phyloP scores from a whole-genome alignment of 441 rosid species.

The Adansonia rubrostipa region DNA sequence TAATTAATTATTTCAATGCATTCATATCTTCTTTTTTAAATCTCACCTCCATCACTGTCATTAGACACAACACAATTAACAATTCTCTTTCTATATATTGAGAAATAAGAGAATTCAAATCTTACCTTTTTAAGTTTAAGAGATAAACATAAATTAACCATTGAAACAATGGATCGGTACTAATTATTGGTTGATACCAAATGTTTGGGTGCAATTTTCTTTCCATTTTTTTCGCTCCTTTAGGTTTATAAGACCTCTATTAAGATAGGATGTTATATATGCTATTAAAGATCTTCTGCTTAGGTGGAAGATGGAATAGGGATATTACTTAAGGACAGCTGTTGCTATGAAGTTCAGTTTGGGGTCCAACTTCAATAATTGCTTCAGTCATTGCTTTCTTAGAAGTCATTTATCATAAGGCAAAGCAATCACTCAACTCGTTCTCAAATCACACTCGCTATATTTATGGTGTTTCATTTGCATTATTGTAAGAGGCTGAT shows the following conservation, averaged over 20 bases:
- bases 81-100: background rate
- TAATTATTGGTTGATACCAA: background rate
- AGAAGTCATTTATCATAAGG: background rate
- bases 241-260: background rate
- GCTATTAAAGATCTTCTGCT: background rate
- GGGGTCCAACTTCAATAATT: background rate
- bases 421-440: background rate
- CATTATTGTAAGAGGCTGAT: background rate
- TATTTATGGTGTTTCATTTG: background rate
- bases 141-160: background rate
- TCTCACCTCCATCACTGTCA: too few relatives aligned
- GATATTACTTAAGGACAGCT: background rate
- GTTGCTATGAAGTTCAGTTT: background rate
- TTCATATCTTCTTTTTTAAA: too few relatives aligned
- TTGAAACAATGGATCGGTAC: background rate
- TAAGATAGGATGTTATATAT: background rate
- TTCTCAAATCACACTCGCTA: background rate
- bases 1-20: too few relatives aligned
- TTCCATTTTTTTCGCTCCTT: background rate
- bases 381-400: background rate
- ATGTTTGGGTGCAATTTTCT: conserved; percentile 1
- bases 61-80: background rate
- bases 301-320: background rate
- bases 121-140: background rate
- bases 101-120: background rate